These are phyloP conservation scores for Vitis rotundifolia DNA, from an alignment of 164 flowering plant genomes.

Conservation along the genomic window DNA sequence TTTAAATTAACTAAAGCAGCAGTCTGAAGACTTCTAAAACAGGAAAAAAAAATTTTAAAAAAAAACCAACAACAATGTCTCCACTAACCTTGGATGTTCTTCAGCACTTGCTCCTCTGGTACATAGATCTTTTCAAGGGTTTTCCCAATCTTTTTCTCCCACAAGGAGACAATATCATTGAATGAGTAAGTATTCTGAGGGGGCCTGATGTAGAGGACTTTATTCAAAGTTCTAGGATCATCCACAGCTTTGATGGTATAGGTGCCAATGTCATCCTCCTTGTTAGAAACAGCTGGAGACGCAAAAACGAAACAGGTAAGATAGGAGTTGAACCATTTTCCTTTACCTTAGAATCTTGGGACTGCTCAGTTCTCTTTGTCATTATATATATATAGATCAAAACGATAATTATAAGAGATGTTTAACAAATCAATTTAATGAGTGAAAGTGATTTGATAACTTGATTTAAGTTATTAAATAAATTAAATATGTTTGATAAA, in stretches of 20 bases:
- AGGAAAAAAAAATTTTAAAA: neutral
- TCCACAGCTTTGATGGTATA: slow-evolving; percentile 22
- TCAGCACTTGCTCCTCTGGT: slow-evolving; percentile 20
- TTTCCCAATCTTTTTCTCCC: slow-evolving; percentile 26
- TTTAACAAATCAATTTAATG: no score
- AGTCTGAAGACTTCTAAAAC: no score
- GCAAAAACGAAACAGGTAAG: no score
- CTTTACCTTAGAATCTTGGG: no score
- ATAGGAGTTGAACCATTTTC: no score
- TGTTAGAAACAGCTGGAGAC: slow-evolving; percentile 14
- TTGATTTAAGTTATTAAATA: no score
- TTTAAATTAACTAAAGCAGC: no score
- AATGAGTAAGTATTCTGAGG: slow-evolving; percentile 19
- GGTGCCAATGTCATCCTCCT: slow-evolving; percentile 23
- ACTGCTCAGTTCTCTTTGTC: no score
- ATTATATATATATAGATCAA: no score
- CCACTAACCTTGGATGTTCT: slow-evolving; percentile 19
- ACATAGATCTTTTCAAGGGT: slow-evolving; percentile 17
- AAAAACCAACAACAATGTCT: neutral
- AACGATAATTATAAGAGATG: no score
- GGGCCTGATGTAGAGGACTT: slow-evolving; percentile 16
- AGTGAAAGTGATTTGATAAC: no score
- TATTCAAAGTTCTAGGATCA: slow-evolving; percentile 29
- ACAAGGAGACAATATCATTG: slow-evolving; percentile 22
- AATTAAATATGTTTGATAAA: no score